A percentile compares a stretch with the other conserved stretches of the same genome.
These are phyloP conservation scores for Leccinum fallax DNA, from an alignment of 1,284 basidiomycete species.

Conservation along the genomic window DNA sequence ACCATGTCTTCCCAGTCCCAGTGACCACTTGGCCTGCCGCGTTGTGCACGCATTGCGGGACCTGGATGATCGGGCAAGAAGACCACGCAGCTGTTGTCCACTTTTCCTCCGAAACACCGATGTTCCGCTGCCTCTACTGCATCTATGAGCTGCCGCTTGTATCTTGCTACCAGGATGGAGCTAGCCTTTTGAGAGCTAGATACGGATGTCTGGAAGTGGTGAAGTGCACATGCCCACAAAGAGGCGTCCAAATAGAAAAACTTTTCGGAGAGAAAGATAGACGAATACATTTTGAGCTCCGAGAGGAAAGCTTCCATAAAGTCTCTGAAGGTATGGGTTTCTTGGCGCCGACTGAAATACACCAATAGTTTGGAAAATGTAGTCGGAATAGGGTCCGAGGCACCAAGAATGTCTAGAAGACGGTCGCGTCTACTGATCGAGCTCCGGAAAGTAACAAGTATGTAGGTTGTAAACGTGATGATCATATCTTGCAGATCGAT, in stretches of 20 bases:
- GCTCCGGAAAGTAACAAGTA: slow-evolving; percentile 23
- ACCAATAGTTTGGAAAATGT: slow-evolving; percentile 37
- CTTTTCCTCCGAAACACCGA: slow-evolving; percentile 40
- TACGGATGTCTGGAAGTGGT: slow-evolving; percentile 44
- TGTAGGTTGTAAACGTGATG: slow-evolving; percentile 33
- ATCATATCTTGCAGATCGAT: slow-evolving; percentile 35
- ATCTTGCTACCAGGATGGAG: slow-evolving; percentile 32
- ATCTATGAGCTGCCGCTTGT: slow-evolving; percentile 46
- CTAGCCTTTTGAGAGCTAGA: slow-evolving; percentile 17
- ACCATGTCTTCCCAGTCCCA: slow-evolving; percentile 52
- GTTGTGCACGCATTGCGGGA: slow-evolving; percentile 8
- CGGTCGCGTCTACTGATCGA: slow-evolving; percentile 6
- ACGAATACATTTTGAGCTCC: slow-evolving; percentile 36
- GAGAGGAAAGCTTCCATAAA: slow-evolving; percentile 28
- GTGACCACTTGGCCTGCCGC: slow-evolving; percentile 29
- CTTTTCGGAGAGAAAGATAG: slow-evolving; percentile 36
- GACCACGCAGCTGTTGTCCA: slow-evolving; percentile 21
- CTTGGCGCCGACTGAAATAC: slow-evolving; percentile 13
- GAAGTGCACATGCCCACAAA: slow-evolving; percentile 54
- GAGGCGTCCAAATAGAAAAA: slow-evolving; percentile 50
- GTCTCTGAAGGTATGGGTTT: slow-evolving; percentile 14
- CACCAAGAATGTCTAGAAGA: slow-evolving; percentile 29
- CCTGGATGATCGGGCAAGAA: slow-evolving; percentile 6
- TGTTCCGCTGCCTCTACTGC: slow-evolving; percentile 52
- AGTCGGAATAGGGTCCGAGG: slow-evolving; percentile 32